These are phyloP conservation scores for Aspergillus terreus DNA, from an alignment of 2,329 filamentous ascomycete species.

Conservation along the genomic window DNA sequence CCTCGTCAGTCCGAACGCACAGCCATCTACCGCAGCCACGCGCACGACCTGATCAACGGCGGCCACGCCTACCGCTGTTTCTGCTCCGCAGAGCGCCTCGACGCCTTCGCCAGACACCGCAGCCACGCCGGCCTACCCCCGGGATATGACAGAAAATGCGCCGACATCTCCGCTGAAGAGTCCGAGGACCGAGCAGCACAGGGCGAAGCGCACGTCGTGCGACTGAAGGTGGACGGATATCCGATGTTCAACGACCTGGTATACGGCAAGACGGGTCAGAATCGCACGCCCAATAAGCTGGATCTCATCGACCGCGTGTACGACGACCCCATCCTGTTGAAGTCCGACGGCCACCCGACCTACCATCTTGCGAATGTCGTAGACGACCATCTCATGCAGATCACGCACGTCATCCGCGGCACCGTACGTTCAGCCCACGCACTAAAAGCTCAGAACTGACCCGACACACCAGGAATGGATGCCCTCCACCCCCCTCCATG, in stretches of 20 bases:
- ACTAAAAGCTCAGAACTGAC: background rate
- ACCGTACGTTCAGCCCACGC: constrained; percentile 50
- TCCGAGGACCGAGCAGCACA: constrained; percentile 65
- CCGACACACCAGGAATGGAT: constrained; percentile 72
- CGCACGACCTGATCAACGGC: constrained; percentile 62
- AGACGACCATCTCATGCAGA: constrained; percentile 91
- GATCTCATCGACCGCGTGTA: constrained; percentile 49
- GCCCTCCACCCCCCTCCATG: constrained; percentile 79
- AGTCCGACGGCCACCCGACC: constrained; percentile 87
- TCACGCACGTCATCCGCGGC: constrained; percentile 92
- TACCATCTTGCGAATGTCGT: constrained; percentile 98
- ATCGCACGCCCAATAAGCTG: constrained; percentile 48
- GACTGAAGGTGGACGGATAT: constrained; percentile 66
- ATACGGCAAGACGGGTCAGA: constrained; percentile 60
- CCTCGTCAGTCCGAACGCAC: constrained; percentile 69
- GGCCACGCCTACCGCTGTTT: constrained; percentile 91
- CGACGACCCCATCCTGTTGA: constrained; percentile 86
- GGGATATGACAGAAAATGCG: constrained; percentile 71
- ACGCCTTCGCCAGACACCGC: constrained; percentile 61
- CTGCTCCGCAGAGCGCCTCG: constrained; percentile 70
- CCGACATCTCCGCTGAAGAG: constrained; percentile 61
- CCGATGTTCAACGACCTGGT: constrained; percentile 72
- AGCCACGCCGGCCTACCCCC: constrained; percentile 56
- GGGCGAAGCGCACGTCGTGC: constrained; percentile 71
- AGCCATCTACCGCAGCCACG: constrained; percentile 67